Conservation (phyloP, 106 monocot species). For the Dendrobium catenatum region DNA sequence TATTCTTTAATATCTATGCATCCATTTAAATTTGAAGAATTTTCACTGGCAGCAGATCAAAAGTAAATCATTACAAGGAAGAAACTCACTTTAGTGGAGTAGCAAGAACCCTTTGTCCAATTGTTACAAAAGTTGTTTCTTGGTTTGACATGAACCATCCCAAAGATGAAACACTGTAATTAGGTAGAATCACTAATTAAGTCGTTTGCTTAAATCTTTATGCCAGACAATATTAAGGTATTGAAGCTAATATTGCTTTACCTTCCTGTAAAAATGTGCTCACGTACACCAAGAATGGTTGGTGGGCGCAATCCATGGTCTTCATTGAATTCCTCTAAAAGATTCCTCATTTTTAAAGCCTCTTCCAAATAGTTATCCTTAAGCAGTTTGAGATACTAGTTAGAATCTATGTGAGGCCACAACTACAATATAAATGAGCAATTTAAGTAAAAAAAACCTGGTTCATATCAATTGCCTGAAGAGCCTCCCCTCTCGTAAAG, state of each 20-base stretch:
- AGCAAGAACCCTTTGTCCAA: constrained; percentile 89
- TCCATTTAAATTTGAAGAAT: not conserved
- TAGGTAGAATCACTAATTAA: constrained; percentile 9
- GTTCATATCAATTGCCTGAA: constrained; percentile 99
- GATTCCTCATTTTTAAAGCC: constrained; percentile 96
- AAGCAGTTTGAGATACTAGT: not conserved
- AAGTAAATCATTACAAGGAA: not conserved
- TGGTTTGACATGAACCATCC: constrained; percentile 99
- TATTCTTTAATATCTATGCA: not conserved
- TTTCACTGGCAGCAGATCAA: not conserved
- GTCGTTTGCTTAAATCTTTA: not conserved
- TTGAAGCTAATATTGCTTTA: constrained; percentile 14
- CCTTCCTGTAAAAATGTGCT: constrained; percentile 99
- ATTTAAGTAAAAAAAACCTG: constrained; percentile 38
- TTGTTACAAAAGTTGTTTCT: constrained; percentile 96
- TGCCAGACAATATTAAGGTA: not conserved
- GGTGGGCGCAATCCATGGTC: constrained; percentile 90
- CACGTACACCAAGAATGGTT: constrained; percentile 95
- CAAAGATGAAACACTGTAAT: constrained; percentile 86
- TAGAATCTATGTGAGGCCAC: constrained; percentile 1
- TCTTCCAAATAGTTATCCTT: constrained; percentile 99
- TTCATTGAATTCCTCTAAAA: constrained; percentile 97
- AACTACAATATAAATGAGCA: not conserved
- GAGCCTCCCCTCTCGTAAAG: constrained; percentile 97
- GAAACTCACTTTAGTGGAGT: constrained; percentile 77